Conservation (phyloP, 1,284 basidiomycete genomes). For the Melampsora americana region DNA sequence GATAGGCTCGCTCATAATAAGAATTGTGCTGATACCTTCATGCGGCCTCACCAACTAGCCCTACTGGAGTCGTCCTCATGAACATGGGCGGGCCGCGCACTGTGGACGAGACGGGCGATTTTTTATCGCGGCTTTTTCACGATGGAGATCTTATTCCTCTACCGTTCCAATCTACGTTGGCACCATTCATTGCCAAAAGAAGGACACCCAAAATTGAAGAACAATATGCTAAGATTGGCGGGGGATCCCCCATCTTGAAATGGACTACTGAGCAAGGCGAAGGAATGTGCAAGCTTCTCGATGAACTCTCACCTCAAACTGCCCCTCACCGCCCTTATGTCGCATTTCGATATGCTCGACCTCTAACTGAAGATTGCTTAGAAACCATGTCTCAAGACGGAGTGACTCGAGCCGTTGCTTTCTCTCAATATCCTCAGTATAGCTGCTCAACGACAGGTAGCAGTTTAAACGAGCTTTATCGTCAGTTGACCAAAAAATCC, state of each 20-base stretch:
- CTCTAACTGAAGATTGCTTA: slow-evolving; percentile 78
- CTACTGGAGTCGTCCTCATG: slow-evolving; percentile 83
- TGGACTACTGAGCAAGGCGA: slow-evolving; percentile 87
- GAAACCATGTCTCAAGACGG: slow-evolving; percentile 84
- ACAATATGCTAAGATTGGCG: slow-evolving; percentile 92
- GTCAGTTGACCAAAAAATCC: slow-evolving; percentile 58
- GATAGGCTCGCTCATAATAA: too few relatives aligned
- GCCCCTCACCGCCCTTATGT: slow-evolving; percentile 96
- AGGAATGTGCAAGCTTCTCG: slow-evolving; percentile 82
- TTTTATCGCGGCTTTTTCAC: slow-evolving; percentile 87
- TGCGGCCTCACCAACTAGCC: slow-evolving; percentile 2
- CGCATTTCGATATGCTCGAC: slow-evolving; percentile 87
- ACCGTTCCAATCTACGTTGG: slow-evolving; percentile 82
- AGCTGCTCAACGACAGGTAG: slow-evolving; percentile 97
- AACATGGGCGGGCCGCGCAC: slow-evolving; percentile 98
- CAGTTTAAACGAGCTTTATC: slow-evolving; percentile 87
- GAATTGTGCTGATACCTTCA: too few relatives aligned
- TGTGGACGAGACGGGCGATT: slow-evolving; percentile 61
- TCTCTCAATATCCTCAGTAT: slow-evolving; percentile 99
- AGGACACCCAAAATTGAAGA: slow-evolving; percentile 92
- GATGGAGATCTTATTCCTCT: slow-evolving; percentile 95
- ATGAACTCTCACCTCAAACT: slow-evolving; percentile 84
- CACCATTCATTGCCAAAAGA: slow-evolving; percentile 81
- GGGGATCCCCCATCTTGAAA: slow-evolving; percentile 91
- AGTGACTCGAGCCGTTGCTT: slow-evolving; percentile 86